These are phyloP conservation scores for Domatiomyces catenatus DNA, from an alignment of 2,329 filamentous ascomycete species.

Conservation along the genomic window DNA sequence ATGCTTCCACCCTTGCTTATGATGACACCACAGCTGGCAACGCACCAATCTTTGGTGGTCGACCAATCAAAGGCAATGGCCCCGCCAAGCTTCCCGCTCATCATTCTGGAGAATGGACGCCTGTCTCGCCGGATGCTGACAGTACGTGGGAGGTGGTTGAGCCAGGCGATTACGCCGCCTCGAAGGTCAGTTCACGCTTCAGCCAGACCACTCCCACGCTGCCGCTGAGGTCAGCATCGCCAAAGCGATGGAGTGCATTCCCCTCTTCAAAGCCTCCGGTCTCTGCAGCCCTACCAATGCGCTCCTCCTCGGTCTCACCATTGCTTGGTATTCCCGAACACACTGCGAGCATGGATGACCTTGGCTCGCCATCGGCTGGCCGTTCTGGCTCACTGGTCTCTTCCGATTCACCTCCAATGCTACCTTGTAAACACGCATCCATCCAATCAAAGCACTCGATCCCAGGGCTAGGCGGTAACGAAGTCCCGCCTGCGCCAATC, in stretches of 20 bases:
- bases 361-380: neutral
- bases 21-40: constrained; percentile 10
- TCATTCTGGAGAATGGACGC: constrained; percentile 16
- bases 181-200: neutral
- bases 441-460: neutral
- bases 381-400: too few species aligned
- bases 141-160: constrained; percentile 15
- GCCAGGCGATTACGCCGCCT: constrained; percentile 15
- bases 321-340: constrained; percentile 1
- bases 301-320: neutral
- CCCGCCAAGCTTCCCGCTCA: constrained; percentile 17
- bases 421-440: neutral
- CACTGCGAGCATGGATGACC: neutral
- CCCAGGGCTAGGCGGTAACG: neutral
- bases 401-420: neutral
- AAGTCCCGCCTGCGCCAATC: neutral
- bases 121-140: constrained; percentile 14
- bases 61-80: constrained; percentile 16
- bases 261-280: neutral
- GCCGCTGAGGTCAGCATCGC: neutral
- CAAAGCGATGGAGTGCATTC: neutral
- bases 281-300: neutral
- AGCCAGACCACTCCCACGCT: neutral
- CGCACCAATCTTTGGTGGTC: constrained; percentile 11
- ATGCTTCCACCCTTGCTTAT: constrained; percentile 12